Evolutionary conservation across 306 rosid species (phyloP).

Genomic region (Vicia faba): DNA sequence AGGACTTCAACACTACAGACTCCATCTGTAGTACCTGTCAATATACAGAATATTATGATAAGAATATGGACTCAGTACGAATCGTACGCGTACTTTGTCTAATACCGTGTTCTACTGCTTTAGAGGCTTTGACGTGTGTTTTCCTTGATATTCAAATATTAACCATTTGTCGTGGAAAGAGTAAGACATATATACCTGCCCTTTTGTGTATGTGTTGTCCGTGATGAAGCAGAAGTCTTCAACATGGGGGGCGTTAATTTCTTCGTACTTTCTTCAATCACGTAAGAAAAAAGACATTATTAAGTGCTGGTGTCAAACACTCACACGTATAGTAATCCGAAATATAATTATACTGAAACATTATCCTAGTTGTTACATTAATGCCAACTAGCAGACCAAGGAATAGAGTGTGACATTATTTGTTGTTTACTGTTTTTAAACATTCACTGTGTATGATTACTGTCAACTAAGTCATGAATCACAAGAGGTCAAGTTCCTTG

Average conservation of each 20-base stretch:
- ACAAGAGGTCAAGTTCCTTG: conserved; percentile 11
- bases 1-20: conserved; percentile 64
- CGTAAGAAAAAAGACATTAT: conserved; percentile 25
- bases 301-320: not conserved
- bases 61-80: not conserved
- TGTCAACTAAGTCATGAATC: not conserved
- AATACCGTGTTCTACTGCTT: too few species aligned
- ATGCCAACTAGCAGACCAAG: not conserved
- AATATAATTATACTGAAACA: not conserved
- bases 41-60: not conserved
- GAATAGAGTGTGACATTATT: too few species aligned
- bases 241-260: conserved; percentile 75
- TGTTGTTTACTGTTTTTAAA: too few species aligned
- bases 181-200: conserved; percentile 52
- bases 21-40: conserved; percentile 81
- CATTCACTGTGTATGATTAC: too few species aligned
- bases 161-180: conserved; percentile 25
- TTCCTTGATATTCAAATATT: not conserved
- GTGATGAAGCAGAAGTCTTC: conserved; percentile 94
- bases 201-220: conserved; percentile 82
- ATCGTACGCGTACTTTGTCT: too few species aligned
- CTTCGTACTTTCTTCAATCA: conserved; percentile 84
- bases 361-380: not conserved
- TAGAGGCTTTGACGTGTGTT: not conserved
- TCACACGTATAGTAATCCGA: not conserved